A percentile compares a stretch with the other conserved stretches of the same genome.
Conservation (phyloP, 345 rosid species). For the Cardiospermum halicacabum region DNA sequence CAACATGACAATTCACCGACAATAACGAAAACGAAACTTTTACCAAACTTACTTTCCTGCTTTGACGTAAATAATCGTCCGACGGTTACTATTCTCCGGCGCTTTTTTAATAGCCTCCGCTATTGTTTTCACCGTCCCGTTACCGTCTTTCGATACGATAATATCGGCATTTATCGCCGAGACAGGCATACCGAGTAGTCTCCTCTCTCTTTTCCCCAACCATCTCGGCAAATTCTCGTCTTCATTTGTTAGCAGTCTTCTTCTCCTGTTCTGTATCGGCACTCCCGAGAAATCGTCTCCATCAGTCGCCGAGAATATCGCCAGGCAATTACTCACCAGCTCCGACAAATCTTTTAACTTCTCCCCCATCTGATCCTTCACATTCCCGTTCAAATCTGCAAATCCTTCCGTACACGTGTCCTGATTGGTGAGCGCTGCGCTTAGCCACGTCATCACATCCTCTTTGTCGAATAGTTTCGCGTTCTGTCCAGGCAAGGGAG, state of each 20-base stretch:
- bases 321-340: conserved; percentile 82
- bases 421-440: conserved; percentile 84
- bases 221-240: conserved; percentile 57
- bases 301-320: conserved; percentile 54
- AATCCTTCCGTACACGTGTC: conserved; percentile 95
- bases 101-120: conserved; percentile 86
- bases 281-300: conserved; percentile 70
- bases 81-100: conserved; percentile 63
- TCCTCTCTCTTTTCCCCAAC: conserved; percentile 59
- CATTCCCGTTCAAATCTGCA: conserved; percentile 43
- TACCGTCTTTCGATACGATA: conserved; percentile 76
- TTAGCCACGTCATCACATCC: conserved; percentile 94
- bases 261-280: conserved; percentile 79
- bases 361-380: conserved; percentile 54
- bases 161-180: conserved; percentile 75
- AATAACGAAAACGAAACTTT: neutral
- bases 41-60: conserved; percentile 78
- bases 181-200: conserved; percentile 45
- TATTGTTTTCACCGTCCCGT: conserved; percentile 78
- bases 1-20: neutral
- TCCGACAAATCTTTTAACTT: conserved; percentile 73
- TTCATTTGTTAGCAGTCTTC: conserved; percentile 36
- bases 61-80: conserved; percentile 74
- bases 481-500: conserved; percentile 15
- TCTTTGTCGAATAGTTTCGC: conserved; percentile 9